Evolutionary conservation across 163 green algal species (phyloP), one percentile per base, ranked within the genome.

Genomic region (Prototheca cutis): DNA sequence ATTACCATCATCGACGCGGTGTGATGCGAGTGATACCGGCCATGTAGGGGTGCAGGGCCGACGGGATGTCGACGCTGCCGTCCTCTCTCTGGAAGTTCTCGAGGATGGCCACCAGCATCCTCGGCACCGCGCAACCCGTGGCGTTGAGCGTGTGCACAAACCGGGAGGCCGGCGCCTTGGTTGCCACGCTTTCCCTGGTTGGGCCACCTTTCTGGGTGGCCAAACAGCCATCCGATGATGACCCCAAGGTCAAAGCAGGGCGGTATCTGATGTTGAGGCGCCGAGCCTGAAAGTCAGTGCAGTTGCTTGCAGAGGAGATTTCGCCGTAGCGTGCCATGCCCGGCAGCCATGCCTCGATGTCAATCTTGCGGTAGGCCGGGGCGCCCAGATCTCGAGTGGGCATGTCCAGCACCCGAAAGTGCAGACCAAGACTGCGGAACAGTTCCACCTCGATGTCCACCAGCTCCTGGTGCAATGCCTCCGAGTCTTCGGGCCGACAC

Each of bases 291-390:
- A 96, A 99, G 70, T 99, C 93, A 5, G 91, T 98, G 80, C 91
- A 98, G 78, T 99, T 98, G 33, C 84, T 95, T 6, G 91, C 88
- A 40, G 78, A 93, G 36, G 75, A 91, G 56, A 98, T 93, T 70
- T 98, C 91, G 18, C 91, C 90, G 68, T 93, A 98, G 2, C 66
- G 74, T 21, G 80, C 63, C 49, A 98, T 70, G 1, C 94, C 93
- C 0, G 93, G 93, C 93, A 99, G 98, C 93, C 93, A 99, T 2
- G 91, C 93, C 73, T 99, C 93, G 10, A 99, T 77, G 70, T 99
- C 93, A 61, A 84, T 93, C 68, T 99, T 99, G 61, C 93, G 83
- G 68, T 95, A 94, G 2, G 93, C 93, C 10, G 93, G 90, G 0
- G 93, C 93, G 0, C 93, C 93, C 42, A 99, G 81, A 71, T 99